Conservation (phyloP, 768 basidiomycete species). For the Kondoa malvinella region DNA sequence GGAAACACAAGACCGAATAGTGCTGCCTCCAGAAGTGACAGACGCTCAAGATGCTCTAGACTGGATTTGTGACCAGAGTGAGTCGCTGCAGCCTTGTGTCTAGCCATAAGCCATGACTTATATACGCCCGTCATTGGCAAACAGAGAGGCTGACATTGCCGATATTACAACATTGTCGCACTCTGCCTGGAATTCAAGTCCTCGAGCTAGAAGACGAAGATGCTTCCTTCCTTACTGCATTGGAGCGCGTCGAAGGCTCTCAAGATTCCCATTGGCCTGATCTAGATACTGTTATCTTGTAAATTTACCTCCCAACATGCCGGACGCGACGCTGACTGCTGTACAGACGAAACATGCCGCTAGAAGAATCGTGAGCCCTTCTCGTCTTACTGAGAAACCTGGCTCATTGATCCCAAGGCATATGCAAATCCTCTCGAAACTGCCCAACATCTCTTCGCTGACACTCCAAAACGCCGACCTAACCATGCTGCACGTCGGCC, state of each 20-base stretch:
- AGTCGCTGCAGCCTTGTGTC: neutral
- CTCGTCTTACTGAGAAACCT: neutral
- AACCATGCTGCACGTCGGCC: neutral
- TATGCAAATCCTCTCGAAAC: neutral
- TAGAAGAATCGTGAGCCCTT: neutral
- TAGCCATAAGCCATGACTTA: no score
- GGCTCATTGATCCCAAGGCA: neutral
- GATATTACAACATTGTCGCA: neutral
- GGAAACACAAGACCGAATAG: no score
- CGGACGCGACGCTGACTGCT: neutral
- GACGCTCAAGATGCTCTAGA: neutral
- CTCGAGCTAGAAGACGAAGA: neutral
- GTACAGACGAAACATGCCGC: neutral
- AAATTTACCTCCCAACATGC: neutral
- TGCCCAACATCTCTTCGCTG: neutral
- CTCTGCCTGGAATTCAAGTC: neutral
- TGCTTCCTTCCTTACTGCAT: neutral
- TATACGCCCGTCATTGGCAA: neutral
- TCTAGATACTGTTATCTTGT: neutral
- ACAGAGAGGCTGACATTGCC: neutral
- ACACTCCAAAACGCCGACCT: neutral
- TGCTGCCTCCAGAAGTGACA: neutral
- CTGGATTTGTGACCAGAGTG: neutral
- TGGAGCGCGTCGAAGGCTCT: neutral
- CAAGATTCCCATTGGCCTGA: neutral